A percentile compares a stretch with the other conserved stretches of the same genome.
Conservation (phyloP, 1,284 basidiomycete genomes). For the Tilletiopsis washingtonensis region DNA sequence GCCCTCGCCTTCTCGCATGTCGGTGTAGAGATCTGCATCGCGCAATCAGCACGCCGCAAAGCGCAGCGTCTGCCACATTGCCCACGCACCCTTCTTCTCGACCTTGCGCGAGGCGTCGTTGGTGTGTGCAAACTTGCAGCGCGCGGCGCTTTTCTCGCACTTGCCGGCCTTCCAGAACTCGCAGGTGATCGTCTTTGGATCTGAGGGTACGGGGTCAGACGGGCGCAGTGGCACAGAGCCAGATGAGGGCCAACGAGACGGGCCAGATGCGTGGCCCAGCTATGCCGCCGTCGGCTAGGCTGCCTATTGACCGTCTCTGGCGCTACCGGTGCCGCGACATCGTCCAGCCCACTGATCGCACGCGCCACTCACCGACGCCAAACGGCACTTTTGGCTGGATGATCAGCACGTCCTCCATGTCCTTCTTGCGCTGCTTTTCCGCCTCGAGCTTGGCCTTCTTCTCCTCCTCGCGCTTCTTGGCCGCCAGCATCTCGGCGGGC, state of each 20-base stretch:
- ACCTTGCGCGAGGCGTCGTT: conserved; percentile 75
- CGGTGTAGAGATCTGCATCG: conserved; percentile 90
- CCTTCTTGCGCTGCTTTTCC: conserved; percentile 56
- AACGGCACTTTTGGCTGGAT: conserved; percentile 70
- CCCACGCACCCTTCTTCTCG: conserved; percentile 95
- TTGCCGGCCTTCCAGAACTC: conserved; percentile 42
- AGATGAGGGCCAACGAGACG: too few species aligned
- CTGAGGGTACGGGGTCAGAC: too few species aligned
- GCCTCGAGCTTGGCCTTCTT: conserved; percentile 79
- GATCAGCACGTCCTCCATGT: conserved; percentile 43
- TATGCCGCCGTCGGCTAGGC: too few species aligned
- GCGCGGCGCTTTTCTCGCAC: conserved; percentile 49
- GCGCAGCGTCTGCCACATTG: too few species aligned
- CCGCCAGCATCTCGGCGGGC: conserved; percentile 67
- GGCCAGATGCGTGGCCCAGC: too few species aligned
- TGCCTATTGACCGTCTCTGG: too few species aligned
- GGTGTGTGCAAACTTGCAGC: conserved; percentile 89
- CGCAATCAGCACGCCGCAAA: too few species aligned
- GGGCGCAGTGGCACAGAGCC: too few species aligned
- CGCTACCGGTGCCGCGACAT: too few species aligned
- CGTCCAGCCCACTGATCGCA: not conserved
- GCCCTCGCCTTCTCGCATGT: conserved; percentile 50
- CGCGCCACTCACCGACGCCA: conserved; percentile 58
- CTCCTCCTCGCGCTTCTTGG: conserved; percentile 70
- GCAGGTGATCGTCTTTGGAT: conserved; percentile 45